A percentile compares a stretch with the other conserved stretches of the same genome.
phyloP scores from a whole-genome alignment of 2,329 filamentous ascomycete species.

The Cryphonectria nitschkei region DNA sequence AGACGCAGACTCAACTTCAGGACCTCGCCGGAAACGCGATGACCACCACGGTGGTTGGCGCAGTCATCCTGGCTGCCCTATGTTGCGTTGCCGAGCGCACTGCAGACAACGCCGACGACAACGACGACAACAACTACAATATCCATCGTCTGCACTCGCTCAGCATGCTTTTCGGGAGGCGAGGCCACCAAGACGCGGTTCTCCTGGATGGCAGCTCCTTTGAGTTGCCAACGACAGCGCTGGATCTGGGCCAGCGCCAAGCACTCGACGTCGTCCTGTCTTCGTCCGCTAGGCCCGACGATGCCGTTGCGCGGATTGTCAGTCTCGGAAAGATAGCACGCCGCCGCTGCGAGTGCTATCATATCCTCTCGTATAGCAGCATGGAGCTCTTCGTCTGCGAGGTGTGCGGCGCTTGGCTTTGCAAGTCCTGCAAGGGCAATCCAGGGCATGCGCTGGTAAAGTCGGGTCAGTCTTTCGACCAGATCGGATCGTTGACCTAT shows the following conservation, averaged over 20 bases:
- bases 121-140: background rate
- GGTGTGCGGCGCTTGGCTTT: slow-evolving; percentile 42
- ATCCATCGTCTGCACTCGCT: slow-evolving; percentile 10
- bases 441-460: slow-evolving; percentile 39
- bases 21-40: slow-evolving; percentile 81
- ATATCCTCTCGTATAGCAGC: slow-evolving; percentile 30
- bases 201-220: slow-evolving; percentile 15
- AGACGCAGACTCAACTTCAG: slow-evolving; percentile 64
- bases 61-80: slow-evolving; percentile 62
- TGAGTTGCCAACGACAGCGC: background rate
- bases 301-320: slow-evolving; percentile 20
- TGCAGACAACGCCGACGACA: background rate
- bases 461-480: slow-evolving; percentile 11
- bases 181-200: background rate
- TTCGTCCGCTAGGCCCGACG: slow-evolving; percentile 28
- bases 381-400: slow-evolving; percentile 34
- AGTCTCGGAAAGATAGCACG: slow-evolving; percentile 32
- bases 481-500: slow-evolving; percentile 15
- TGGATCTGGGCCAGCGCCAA: background rate
- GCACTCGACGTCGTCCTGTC: slow-evolving; percentile 14
- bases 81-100: slow-evolving; percentile 10
- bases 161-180: slow-evolving; percentile 1
- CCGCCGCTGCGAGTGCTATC: slow-evolving; percentile 44
- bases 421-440: slow-evolving; percentile 44
- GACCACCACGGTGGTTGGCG: slow-evolving; percentile 72